A percentile compares a stretch with the other conserved stretches of the same genome.
Evolutionary conservation across 2,329 filamentous ascomycete species (phyloP).

Genomic region (Calonectria pteridis): DNA sequence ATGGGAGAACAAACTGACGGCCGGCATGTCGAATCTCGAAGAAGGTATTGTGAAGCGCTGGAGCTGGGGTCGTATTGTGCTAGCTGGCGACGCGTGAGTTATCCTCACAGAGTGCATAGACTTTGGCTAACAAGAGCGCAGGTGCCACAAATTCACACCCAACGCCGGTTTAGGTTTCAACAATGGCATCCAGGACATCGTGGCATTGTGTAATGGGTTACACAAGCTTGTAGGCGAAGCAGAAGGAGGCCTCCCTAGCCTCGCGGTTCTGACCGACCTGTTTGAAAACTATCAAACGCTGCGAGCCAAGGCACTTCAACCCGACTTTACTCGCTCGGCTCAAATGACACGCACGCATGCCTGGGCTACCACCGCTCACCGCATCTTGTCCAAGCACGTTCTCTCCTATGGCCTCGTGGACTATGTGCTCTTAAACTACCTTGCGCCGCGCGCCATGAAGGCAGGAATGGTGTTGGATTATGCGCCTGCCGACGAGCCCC

Average conservation of each 20-base stretch:
- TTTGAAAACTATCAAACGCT: neutral
- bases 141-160: conserved; percentile 35
- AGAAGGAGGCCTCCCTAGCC: neutral
- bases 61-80: conserved; percentile 32
- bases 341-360: neutral
- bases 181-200: conserved; percentile 20
- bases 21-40: conserved; percentile 19
- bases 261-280: neutral
- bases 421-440: neutral
- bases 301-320: neutral
- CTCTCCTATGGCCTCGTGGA: neutral
- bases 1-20: conserved; percentile 2
- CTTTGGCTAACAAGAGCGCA: neutral
- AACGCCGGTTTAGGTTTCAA: conserved; percentile 35
- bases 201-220: neutral
- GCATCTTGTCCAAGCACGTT: neutral
- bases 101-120: neutral
- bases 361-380: neutral
- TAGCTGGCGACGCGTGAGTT: conserved; percentile 28
- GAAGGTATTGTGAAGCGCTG: conserved; percentile 32
- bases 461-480: neutral
- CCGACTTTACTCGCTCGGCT: neutral
- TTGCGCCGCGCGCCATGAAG: neutral
- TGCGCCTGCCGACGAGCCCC: neutral
- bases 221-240: neutral